Base-by-base conservation (phyloP, 2,329 filamentous ascomycete species). In the Sarocladiaceae sp. region DNA sequence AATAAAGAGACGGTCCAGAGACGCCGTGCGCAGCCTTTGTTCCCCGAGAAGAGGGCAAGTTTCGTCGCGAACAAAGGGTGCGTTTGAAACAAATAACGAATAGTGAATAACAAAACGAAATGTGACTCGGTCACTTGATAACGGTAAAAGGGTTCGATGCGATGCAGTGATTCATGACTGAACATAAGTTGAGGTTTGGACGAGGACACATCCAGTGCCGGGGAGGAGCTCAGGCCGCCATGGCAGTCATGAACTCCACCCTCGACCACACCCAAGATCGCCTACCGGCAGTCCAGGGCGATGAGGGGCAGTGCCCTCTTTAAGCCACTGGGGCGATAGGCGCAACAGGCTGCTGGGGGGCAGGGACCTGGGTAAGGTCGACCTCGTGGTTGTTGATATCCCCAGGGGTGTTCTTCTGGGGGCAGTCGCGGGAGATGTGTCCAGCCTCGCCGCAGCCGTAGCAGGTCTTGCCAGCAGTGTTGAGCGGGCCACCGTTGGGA, bases 391-490 rank as follows among this genome's bases (percentile, higher is more conserved):
- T 51, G 47, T 57, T 60, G 45, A 74, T 66, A 52, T 79, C 76
- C 55, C 69, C 71, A 55, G 66, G 69, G 51, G 67, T 63, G 55
- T 61, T 67, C 80, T 84, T 82, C 80, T 89, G 67, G 47, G 89
- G 85, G 74, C 93, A 96, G 57, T 97, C 91, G 51, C 91, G 85
- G 47, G 88, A 95, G 67, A 97, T 97, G 69, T 97, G 91, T 44
- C 93, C 93, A 47, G 89, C 82, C 72, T 96, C 87, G 53, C 91
- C 88, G 64, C 93, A 98, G 67, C 90, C 85, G 74, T 98, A 98
- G 80, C 93, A 98, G 52, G 90, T 95, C 82, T 97, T 98, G 62
- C 91, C 91, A 51, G 88, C 88, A 52, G 88, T 94, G 78, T 93
- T 96, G 54, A 97, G 76, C 37, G 91, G 89, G 19, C 93, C 93